phyloP scores from a whole-genome alignment of 345 rosid species.

The Murraya paniculata region DNA sequence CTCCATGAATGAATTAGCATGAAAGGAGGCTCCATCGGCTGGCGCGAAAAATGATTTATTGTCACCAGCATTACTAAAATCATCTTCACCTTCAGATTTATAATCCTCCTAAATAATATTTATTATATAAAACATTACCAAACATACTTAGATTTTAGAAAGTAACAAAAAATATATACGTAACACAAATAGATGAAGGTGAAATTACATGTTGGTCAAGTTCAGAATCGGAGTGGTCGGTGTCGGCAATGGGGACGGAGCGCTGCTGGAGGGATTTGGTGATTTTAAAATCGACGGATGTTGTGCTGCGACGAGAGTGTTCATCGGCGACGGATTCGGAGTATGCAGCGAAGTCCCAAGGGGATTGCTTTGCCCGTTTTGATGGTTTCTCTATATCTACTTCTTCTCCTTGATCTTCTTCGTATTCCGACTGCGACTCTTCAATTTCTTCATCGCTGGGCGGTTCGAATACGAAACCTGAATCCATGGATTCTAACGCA shows the following conservation, averaged over 20 bases:
- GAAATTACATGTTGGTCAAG: slow-evolving; percentile 55
- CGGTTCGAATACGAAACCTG: slow-evolving; percentile 52
- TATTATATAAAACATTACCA: neutral
- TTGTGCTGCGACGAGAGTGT: slow-evolving; percentile 87
- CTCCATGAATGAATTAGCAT: slow-evolving; percentile 83
- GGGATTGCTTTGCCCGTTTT: slow-evolving; percentile 33
- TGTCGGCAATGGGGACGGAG: slow-evolving; percentile 35
- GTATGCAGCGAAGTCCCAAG: slow-evolving; percentile 86
- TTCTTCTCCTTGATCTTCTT: slow-evolving; percentile 32
- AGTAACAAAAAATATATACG: neutral
- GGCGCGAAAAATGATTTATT: slow-evolving; percentile 65
- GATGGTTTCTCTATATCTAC: slow-evolving; percentile 23
- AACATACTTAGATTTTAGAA: neutral
- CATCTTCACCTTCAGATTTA: slow-evolving; percentile 59
- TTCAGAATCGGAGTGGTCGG: slow-evolving; percentile 54
- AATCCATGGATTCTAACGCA: slow-evolving; percentile 34
- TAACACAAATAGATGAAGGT: neutral
- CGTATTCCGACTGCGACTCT: slow-evolving; percentile 20
- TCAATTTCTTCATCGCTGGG: slow-evolving; percentile 71
- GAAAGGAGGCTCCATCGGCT: slow-evolving; percentile 70
- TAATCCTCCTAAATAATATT: slow-evolving; percentile 58
- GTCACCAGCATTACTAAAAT: slow-evolving; percentile 34
- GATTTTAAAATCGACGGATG: slow-evolving; percentile 83
- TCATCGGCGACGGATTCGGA: slow-evolving; percentile 87
- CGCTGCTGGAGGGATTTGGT: slow-evolving; percentile 53